phyloP scores from a whole-genome alignment of 352 stramenopile species.

The Phytophthora quininea region DNA sequence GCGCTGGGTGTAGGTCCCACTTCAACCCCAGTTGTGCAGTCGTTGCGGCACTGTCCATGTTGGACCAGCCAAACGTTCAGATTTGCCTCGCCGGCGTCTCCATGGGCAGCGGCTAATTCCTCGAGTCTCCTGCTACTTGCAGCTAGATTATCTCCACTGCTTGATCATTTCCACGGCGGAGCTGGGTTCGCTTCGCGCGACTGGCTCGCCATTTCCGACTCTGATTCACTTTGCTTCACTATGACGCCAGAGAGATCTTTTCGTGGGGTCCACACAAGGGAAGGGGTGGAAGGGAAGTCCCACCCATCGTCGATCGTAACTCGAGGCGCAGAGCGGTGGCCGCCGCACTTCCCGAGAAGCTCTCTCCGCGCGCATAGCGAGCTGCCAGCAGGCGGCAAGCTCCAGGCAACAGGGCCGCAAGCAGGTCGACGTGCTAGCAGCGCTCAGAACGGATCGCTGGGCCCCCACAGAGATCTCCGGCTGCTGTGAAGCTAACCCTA shows the following conservation, averaged over 20 bases:
- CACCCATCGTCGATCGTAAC: constrained; percentile 46
- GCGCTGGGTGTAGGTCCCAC: not conserved
- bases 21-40: not conserved
- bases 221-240: not conserved
- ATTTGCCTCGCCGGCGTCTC: too few relatives aligned
- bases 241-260: not conserved
- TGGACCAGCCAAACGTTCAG: not conserved
- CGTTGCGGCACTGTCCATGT: not conserved
- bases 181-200: not conserved
- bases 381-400: too few relatives aligned
- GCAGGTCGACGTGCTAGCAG: too few relatives aligned
- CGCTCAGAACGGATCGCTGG: too few relatives aligned
- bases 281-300: constrained; percentile 15
- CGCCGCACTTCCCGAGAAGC: constrained; percentile 35
- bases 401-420: too few relatives aligned
- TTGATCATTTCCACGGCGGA: not conserved
- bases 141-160: too few relatives aligned
- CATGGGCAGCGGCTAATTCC: too few relatives aligned
- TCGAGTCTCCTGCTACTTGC: too few relatives aligned
- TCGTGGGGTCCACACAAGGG: constrained; percentile 14
- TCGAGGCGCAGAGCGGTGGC: constrained; percentile 27
- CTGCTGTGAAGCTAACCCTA: too few relatives aligned
- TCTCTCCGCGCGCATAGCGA: constrained; percentile 20
- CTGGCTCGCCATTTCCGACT: not conserved
- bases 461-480: too few relatives aligned